Conservation (phyloP, 805 yeast species). For the Spathaspora passalidarum region DNA sequence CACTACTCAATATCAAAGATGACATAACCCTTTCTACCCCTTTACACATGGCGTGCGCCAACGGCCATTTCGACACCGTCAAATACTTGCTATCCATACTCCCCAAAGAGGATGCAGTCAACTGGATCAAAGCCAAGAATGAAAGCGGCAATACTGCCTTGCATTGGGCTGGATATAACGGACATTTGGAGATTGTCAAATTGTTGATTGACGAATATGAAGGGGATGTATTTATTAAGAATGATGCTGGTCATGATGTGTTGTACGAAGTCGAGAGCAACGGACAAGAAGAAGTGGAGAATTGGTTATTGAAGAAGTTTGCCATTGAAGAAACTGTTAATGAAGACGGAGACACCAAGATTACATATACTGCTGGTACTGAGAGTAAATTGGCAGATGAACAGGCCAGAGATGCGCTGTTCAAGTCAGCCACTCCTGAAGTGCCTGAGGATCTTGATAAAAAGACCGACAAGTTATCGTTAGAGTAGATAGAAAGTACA, state of each 20-base stretch:
- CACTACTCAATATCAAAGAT: conserved; percentile 52
- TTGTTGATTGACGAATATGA: conserved; percentile 66
- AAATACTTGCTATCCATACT: conserved; percentile 54
- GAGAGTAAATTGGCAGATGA: conserved; percentile 43
- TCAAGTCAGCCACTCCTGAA: conserved; percentile 2
- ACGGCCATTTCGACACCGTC: conserved; percentile 77
- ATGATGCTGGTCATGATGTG: conserved; percentile 74
- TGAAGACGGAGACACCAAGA: conserved; percentile 31
- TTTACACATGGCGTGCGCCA: conserved; percentile 93
- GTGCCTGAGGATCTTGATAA: conserved; percentile 17
- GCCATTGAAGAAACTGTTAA: conserved; percentile 54
- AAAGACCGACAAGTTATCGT: conserved; percentile 1
- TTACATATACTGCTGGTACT: conserved; percentile 41
- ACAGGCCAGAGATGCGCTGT: conserved; percentile 19
- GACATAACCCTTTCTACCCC: conserved; percentile 68
- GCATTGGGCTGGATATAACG: conserved; percentile 95
- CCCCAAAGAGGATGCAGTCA: conserved; percentile 39
- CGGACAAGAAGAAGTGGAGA: conserved; percentile 72
- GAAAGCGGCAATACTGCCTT: conserved; percentile 89
- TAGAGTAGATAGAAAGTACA: background rate
- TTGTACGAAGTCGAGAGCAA: conserved; percentile 87
- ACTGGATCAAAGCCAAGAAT: conserved; percentile 43
- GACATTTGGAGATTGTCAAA: conserved; percentile 70
- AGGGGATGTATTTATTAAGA: conserved; percentile 81
- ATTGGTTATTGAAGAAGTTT: conserved; percentile 68